Evolutionary conservation across 129 eudicot genomes (phyloP).

Genomic region (Flaveria trinervia): DNA sequence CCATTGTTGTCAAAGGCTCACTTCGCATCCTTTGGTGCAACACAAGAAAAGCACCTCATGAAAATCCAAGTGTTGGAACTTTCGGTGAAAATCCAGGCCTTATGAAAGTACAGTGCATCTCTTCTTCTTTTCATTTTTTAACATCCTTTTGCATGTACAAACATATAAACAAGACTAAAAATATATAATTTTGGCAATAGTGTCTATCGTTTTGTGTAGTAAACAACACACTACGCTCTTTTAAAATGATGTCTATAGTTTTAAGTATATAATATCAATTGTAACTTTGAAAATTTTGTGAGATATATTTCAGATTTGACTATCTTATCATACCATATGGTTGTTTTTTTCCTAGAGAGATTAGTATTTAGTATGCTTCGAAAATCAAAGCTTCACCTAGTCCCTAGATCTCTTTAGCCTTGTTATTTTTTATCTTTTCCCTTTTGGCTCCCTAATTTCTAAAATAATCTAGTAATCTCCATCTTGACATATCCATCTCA

Average conservation of each 20-base stretch:
- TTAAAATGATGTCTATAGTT: background rate
- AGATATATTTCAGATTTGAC: conserved; percentile 9
- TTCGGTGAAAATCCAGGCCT: no score
- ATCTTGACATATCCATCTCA: background rate
- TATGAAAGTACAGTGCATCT: background rate
- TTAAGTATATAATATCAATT: background rate
- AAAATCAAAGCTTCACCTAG: conserved; percentile 4
- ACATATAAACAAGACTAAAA: background rate
- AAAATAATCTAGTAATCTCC: background rate
- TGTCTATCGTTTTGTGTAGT: no score
- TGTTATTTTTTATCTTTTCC: background rate
- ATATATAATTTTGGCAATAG: no score
- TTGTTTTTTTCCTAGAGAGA: no score
- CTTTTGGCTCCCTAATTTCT: conserved; percentile 1
- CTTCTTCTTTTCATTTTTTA: background rate
- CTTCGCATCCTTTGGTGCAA: no score
- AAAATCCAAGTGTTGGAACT: no score
- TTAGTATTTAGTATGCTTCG: background rate
- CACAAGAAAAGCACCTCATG: no score
- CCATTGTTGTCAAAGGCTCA: background rate
- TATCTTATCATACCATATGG: no score
- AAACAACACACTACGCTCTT: no score
- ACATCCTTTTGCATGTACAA: background rate
- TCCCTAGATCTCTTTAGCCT: no score
- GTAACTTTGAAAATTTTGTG: conserved; percentile 13